phyloP scores from a whole-genome alignment of 1,139 yeast species.

The Lodderomyces beijingensis region DNA sequence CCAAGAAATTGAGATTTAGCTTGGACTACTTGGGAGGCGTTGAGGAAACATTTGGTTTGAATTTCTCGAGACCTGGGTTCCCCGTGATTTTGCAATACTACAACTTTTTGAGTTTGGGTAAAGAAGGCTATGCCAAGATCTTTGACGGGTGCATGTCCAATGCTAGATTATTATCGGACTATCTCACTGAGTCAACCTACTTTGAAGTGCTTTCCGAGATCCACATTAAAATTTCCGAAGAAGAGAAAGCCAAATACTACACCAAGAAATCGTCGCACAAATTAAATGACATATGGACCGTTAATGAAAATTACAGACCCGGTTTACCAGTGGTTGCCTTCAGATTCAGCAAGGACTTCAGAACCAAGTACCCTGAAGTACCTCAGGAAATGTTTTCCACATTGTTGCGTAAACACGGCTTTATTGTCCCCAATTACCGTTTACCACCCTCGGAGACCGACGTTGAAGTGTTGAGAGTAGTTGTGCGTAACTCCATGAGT shows the following conservation, averaged over 20 bases:
- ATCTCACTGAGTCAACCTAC: slow-evolving; percentile 60
- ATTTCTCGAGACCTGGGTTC: slow-evolving; percentile 90
- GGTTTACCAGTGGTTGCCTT: slow-evolving; percentile 92
- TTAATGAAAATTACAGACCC: slow-evolving; percentile 49
- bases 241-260: slow-evolving; percentile 17
- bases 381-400: slow-evolving; percentile 81
- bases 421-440: slow-evolving; percentile 87
- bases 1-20: slow-evolving; percentile 69
- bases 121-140: slow-evolving; percentile 60
- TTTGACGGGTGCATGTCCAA: slow-evolving; percentile 63
- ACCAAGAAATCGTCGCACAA: slow-evolving; percentile 14
- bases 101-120: slow-evolving; percentile 69
- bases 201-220: slow-evolving; percentile 76
- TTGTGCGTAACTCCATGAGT: slow-evolving; percentile 69
- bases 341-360: slow-evolving; percentile 59
- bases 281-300: slow-evolving; percentile 7
- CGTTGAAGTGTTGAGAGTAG: slow-evolving; percentile 77
- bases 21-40: slow-evolving; percentile 84
- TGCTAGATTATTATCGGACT: slow-evolving; percentile 64
- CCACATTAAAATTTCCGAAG: slow-evolving; percentile 47
- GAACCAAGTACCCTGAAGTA: slow-evolving; percentile 63
- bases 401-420: slow-evolving; percentile 74
- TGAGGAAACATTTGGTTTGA: slow-evolving; percentile 81
- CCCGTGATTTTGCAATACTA: slow-evolving; percentile 86
- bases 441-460: slow-evolving; percentile 58